A percentile compares a stretch with the other conserved stretches of the same genome.
Evolutionary conservation across 208 protist genomes (phyloP).

Genomic region (Leishmania tropica): DNA sequence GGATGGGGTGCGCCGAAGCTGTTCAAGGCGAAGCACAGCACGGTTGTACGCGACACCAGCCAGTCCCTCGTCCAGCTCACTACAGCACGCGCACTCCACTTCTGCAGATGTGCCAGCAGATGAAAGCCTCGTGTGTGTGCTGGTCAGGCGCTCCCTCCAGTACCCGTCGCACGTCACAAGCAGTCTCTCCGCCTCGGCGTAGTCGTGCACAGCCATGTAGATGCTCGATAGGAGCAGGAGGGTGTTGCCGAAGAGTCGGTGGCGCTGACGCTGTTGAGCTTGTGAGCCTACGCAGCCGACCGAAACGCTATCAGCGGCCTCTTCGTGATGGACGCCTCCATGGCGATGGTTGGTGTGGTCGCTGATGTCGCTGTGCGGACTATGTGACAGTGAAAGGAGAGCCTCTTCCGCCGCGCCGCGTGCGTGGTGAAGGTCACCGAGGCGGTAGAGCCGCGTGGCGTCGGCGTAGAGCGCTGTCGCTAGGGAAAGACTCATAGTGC

Average conservation of each 20-base stretch:
- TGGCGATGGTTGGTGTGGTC: neutral
- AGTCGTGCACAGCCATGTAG: constrained; percentile 45
- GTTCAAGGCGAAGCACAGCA: constrained; percentile 52
- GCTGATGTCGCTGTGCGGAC: neutral
- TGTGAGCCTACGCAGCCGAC: neutral
- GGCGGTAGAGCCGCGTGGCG: constrained; percentile 25
- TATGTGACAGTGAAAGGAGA: constrained; percentile 26
- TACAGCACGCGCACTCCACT: neutral
- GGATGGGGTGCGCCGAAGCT: constrained; percentile 4
- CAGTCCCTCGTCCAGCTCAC: constrained; percentile 22
- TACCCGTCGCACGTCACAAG: constrained; percentile 60
- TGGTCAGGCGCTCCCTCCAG: constrained; percentile 44
- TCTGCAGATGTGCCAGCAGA: neutral
- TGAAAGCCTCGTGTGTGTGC: neutral
- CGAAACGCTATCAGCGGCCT: neutral
- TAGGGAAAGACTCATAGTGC: constrained; percentile 12
- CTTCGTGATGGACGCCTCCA: neutral
- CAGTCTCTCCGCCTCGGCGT: constrained; percentile 59
- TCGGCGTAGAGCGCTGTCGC: constrained; percentile 29
- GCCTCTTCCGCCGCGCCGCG: constrained; percentile 36
- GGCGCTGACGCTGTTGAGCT: neutral
- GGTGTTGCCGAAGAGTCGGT: constrained; percentile 44
- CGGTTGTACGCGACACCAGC: constrained; percentile 52
- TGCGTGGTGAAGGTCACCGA: constrained; percentile 37
- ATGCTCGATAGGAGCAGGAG: constrained; percentile 58